Conservation (phyloP, 768 basidiomycete genomes). For the Mycena sanguinolenta region DNA sequence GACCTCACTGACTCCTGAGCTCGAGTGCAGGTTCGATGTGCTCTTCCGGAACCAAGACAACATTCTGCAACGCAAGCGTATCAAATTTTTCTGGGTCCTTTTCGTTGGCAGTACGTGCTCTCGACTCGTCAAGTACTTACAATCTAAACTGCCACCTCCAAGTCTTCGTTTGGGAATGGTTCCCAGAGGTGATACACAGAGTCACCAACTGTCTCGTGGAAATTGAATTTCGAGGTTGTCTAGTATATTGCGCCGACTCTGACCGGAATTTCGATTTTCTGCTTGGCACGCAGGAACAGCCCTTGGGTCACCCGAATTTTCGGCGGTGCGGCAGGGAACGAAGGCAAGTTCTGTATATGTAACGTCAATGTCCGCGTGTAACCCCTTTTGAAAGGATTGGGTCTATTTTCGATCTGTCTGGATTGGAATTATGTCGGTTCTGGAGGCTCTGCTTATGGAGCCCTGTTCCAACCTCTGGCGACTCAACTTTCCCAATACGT, state of each 20-base stretch:
- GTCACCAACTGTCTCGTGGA: constrained; percentile 32
- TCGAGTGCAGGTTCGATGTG: constrained; percentile 44
- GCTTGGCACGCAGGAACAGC: constrained; percentile 63
- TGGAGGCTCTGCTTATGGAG: constrained; percentile 59
- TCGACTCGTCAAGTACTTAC: no score
- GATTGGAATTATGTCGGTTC: constrained; percentile 65
- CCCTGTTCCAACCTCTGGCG: constrained; percentile 65
- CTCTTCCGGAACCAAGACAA: constrained; percentile 60
- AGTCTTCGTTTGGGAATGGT: constrained; percentile 68
- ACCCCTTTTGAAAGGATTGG: constrained; percentile 48
- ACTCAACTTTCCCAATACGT: constrained; percentile 65
- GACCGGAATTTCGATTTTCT: constrained; percentile 73
- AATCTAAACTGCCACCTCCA: no score
- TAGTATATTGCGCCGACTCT: constrained; percentile 53
- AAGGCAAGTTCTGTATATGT: constrained; percentile 49
- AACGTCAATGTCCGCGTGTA: background rate
- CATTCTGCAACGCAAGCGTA: constrained; percentile 63
- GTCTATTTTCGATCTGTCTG: constrained; percentile 68
- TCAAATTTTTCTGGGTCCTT: constrained; percentile 69
- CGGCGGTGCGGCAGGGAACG: constrained; percentile 73
- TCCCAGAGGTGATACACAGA: constrained; percentile 56
- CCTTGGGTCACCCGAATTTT: constrained; percentile 67
- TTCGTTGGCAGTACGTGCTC: constrained; percentile 52
- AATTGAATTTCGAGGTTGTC: constrained; percentile 28
- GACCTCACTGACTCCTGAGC: background rate